Evolutionary conservation across 2,329 filamentous ascomycete species (phyloP).

Genomic region (Akanthomyces muscarius): DNA sequence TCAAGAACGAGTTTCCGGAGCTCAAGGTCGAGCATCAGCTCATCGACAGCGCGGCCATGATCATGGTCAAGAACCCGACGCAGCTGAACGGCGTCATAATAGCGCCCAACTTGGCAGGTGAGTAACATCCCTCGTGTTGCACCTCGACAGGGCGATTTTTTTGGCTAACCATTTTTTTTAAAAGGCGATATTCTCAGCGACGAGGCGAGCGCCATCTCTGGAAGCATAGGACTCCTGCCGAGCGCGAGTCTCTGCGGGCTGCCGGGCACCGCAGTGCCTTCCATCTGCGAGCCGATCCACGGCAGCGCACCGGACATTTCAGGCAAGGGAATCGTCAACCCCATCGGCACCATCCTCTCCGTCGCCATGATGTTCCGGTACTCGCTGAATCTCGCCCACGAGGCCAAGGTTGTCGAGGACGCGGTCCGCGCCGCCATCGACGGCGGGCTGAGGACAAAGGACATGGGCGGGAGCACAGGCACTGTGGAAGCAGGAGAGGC

Average conservation of each 20-base stretch:
- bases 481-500: constrained; percentile 77
- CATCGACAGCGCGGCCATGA: constrained; percentile 95
- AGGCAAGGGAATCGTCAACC: constrained; percentile 79
- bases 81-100: constrained; percentile 86
- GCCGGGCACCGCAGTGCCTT: constrained; percentile 78
- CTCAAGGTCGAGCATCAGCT: constrained; percentile 82
- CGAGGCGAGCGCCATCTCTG: constrained; percentile 82
- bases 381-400: constrained; percentile 73
- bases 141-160: neutral
- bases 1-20: constrained; percentile 84
- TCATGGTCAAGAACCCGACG: constrained; percentile 91
- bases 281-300: constrained; percentile 95
- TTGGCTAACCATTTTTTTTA: constrained; percentile 50
- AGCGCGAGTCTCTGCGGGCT: constrained; percentile 83
- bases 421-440: constrained; percentile 80
- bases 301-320: constrained; percentile 88
- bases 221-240: constrained; percentile 81
- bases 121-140: neutral
- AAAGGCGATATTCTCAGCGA: constrained; percentile 88
- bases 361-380: constrained; percentile 96
- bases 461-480: constrained; percentile 73
- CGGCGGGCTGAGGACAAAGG: constrained; percentile 70
- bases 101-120: constrained; percentile 68
- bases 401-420: constrained; percentile 75
- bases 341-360: constrained; percentile 85